phyloP scores from a whole-genome alignment of 345 rosid genomes.

The Kernera saxatilis region DNA sequence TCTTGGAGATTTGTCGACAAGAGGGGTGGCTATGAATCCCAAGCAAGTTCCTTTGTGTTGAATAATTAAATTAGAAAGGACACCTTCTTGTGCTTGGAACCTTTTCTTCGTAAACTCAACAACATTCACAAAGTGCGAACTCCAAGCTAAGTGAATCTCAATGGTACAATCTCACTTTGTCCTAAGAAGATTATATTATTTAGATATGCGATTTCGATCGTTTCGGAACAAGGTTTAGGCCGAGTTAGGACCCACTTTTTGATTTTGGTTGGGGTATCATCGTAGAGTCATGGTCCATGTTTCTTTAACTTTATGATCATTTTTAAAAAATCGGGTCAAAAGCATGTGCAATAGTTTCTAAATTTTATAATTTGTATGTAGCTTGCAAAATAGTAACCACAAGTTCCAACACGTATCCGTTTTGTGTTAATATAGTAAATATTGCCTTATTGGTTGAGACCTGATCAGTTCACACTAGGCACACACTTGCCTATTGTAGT shows the following conservation, averaged over 20 bases:
- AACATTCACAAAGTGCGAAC: slow-evolving; percentile 15
- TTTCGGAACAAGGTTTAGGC: slow-evolving; percentile 16
- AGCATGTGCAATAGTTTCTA: slow-evolving; percentile 18
- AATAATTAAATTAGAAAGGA: background rate
- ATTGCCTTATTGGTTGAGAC: background rate
- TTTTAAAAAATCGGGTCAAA: background rate
- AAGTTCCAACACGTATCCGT: background rate
- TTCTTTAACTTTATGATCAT: background rate
- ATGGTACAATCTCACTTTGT: slow-evolving; percentile 24
- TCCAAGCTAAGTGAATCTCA: slow-evolving; percentile 28
- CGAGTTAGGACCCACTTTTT: slow-evolving; percentile 9
- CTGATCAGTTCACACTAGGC: background rate
- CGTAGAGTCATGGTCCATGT: slow-evolving; percentile 10
- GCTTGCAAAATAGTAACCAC: slow-evolving; percentile 4
- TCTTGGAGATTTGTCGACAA: slow-evolving; percentile 2
- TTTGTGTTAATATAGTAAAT: background rate
- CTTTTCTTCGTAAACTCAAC: slow-evolving; percentile 28
- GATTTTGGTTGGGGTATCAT: slow-evolving; percentile 3
- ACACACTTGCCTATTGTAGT: background rate
- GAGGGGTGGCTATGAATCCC: slow-evolving; percentile 28
- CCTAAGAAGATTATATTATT: slow-evolving; percentile 6
- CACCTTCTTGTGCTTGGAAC: slow-evolving; percentile 27
- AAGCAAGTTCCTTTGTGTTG: background rate
- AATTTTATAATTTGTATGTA: background rate
- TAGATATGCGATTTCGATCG: background rate